Base-by-base conservation (phyloP, 148 eudicot genomes). In the Rhododendron kiyosumense region DNA sequence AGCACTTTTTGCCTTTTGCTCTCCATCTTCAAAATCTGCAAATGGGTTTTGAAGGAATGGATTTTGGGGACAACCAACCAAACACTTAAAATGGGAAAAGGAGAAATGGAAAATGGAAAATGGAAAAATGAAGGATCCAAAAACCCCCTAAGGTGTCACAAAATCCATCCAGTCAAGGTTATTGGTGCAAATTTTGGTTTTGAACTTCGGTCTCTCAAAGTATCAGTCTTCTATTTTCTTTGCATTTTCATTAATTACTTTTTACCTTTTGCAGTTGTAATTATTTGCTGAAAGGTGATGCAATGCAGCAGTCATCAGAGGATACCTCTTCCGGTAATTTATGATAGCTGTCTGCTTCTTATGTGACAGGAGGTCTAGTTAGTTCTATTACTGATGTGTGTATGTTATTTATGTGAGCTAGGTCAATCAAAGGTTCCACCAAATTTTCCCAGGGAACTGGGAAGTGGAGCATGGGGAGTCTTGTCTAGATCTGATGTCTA, bases 381-480 rank as follows among this genome's bases (percentile, higher is more conserved):
- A 57, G 32, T 82, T 28, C 74, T 46, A 30, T 74, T 38, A 43
- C 65, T 83, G 69, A 86, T n/a, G 69, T 41, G 32, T 75, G 71
- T 54, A 10, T 57, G 78, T 90, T 86, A 48, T 59, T 85, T 43
- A 34, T 32, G 86, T 83, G 26, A 83, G 46, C 45, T 77, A 92
- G 94, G 94, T 81, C 78, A 87, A 85, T 89, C 87, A 86, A 87
- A 86, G 84, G 87, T 89, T 81, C 86, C 89, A 7, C 79, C 84
- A 74, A 85, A 88, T 52, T 81, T 85, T 74, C 85, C 92, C 71
- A 88, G 88, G 85, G 90, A 87, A 61, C 88, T 85, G 88, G 90
- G 90, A 84, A 86, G 81, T 74, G 90, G 88, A 83, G 84, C 87
- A 5, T 88, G 93, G 95, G 88, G 88, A 59, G 71, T 92, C 22